Evolutionary conservation across 441 rosid genomes (phyloP), one percentile per base, ranked within the genome.

Genomic region (Jatropha multifida): DNA sequence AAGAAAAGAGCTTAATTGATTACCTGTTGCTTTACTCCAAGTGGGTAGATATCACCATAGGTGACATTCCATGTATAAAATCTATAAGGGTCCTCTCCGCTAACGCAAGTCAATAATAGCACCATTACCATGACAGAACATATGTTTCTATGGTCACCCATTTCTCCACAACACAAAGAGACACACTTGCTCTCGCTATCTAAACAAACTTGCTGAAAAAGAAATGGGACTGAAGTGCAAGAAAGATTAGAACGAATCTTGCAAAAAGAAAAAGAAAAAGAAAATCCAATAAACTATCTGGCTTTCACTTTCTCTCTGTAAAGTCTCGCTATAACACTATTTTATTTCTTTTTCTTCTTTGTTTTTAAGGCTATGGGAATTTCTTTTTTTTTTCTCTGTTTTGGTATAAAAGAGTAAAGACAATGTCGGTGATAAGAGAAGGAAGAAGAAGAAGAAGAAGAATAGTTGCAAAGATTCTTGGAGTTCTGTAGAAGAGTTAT

Each of bases 1-100:
- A 32, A 46, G 15, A 20, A 32, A 63, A 42, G 0, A 62, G 54
- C 1, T 2, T 7, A 40, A 41, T 12, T 20, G 44, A 10, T 32
- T 40, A 93, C 98, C 94, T 86, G 89, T 83, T 90, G 94, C 80
- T 83, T 90, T 15, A 88, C 91, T 55, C 97, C 98, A 78, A 90
- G 97, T 11, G 97, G 97, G 71, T 88, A 88, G 69, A 94, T 88
- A 79, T 89, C 81, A 13, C 96, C 98, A 74, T 90, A 92, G 6
- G 96, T 88, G 48, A 90, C 85, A 81, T 90, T 94, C 98, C 98
- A 94, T 7, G 90, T 81, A 76, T 84, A 89, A 81, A 88, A 92
- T 78, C 92, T 90, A 27, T 94, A 94, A 64, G 98, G 92, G 78
- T 87, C 88, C 55, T 92, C 98, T 41, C 90, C 96, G 72, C 42